Evolutionary conservation across 768 basidiomycete species (phyloP), one percentile per base, ranked within the genome.

Genomic region (Sutorius australiensis): DNA sequence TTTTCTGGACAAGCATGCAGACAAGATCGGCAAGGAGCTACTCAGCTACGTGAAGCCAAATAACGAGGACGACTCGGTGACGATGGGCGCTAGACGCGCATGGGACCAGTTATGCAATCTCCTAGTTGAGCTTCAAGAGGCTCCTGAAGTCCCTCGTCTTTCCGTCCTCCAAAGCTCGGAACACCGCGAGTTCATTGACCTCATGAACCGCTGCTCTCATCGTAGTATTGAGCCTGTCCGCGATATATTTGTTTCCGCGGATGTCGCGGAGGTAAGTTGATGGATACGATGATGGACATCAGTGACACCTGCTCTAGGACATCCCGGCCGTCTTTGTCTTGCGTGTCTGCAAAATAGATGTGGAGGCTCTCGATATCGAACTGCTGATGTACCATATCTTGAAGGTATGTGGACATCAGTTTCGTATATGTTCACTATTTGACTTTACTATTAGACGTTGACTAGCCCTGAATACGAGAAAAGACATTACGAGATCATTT

Each of bases 1-100:
- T 10, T 92, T 89, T 73, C 84, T 92, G 61, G 82, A 88, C 61
- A 88, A 84, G 54, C 87, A 92, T 59, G 86, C 87, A 3, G 90
- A 92, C 67, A 90, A 89, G 64, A 86, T 93, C 48, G 91, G 92
- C 30, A 90, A 91, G 65, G 90, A 92, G 59, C 74, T 93, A 5
- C 78, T 93, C 13, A 89, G 89, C 62, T 76, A 84, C 11, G 78
- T 83, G 14, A 84, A 82, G 56, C 77, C 82, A 1, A 73, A 80
- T 8, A 62, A 72, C 4, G 84, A 87, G 39, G 82, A 77, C 19
- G 73, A 81, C 51, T 66, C 75, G 3, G 74, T 80, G 27, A 80
- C 78, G 7, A 63, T 81, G 51, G 80, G 76, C 19, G 88, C 88
- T 5, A 92, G 89, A 68, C 81, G 80, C n/a, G 83, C 88, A 1